Evolutionary conservation across 768 basidiomycete genomes (phyloP).

Genomic region (Crassisporium funariophilum): DNA sequence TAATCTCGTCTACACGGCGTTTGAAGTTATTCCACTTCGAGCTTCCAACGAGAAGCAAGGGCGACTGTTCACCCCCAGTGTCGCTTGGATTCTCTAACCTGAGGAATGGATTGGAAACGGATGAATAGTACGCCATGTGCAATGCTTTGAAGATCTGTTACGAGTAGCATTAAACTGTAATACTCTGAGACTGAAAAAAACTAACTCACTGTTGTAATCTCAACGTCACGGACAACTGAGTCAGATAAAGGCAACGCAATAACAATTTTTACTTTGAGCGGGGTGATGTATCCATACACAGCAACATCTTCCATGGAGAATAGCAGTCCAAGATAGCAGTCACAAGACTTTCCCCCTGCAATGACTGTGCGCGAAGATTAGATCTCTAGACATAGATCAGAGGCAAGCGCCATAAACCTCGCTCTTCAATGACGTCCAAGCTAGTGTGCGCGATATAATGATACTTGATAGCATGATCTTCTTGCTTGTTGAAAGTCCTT

Average conservation of each 20-base stretch:
- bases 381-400: slow-evolving; percentile 3
- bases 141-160: slow-evolving; percentile 83
- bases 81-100: slow-evolving; percentile 58
- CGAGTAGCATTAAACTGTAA: background rate
- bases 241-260: slow-evolving; percentile 80
- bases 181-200: background rate
- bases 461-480: slow-evolving; percentile 68
- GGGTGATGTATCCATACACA: slow-evolving; percentile 90
- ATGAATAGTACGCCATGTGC: slow-evolving; percentile 83
- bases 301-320: slow-evolving; percentile 94
- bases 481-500: slow-evolving; percentile 64
- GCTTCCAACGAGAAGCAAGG: slow-evolving; percentile 60
- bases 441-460: slow-evolving; percentile 92
- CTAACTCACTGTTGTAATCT: slow-evolving; percentile 67
- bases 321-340: slow-evolving; percentile 83
- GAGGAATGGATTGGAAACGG: slow-evolving; percentile 87
- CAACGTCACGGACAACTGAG: slow-evolving; percentile 76
- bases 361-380: slow-evolving; percentile 30
- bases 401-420: slow-evolving; percentile 53
- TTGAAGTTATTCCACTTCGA: slow-evolving; percentile 72
- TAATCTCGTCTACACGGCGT: slow-evolving; percentile 74
- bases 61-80: slow-evolving; percentile 49
- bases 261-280: slow-evolving; percentile 86
- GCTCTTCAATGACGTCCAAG: slow-evolving; percentile 89
- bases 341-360: slow-evolving; percentile 61